Conservation (phyloP, 2,329 filamentous ascomycete species). For the Claviceps sp. region DNA sequence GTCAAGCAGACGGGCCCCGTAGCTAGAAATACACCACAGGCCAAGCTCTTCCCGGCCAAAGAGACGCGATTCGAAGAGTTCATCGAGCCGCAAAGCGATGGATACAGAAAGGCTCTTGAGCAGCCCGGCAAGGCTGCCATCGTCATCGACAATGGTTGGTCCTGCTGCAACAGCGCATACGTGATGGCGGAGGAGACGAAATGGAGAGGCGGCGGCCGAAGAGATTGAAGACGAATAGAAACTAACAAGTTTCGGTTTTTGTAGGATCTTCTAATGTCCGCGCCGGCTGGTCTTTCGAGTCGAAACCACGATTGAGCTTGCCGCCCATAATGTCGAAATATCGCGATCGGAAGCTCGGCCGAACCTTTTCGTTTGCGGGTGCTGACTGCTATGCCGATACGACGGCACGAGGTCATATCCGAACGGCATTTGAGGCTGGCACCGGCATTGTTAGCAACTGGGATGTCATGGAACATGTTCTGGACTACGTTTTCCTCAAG, state of each 20-base stretch:
- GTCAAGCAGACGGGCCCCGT: constrained; percentile 21
- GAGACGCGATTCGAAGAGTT: constrained; percentile 48
- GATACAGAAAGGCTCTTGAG: constrained; percentile 54
- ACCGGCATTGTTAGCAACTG: constrained; percentile 91
- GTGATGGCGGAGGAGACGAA: not conserved
- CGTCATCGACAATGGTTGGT: constrained; percentile 90
- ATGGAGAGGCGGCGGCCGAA: not conserved
- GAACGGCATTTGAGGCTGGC: constrained; percentile 80
- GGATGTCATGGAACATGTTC: constrained; percentile 89
- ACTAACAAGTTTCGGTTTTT: not conserved
- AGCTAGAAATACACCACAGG: constrained; percentile 34
- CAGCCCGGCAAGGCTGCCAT: constrained; percentile 56
- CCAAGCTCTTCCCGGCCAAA: constrained; percentile 46
- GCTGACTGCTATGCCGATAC: constrained; percentile 91
- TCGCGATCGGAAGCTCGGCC: constrained; percentile 82
- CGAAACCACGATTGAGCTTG: constrained; percentile 62
- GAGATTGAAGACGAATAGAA: not conserved
- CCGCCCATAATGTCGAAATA: constrained; percentile 92
- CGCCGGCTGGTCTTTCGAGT: constrained; percentile 92
- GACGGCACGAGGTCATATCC: constrained; percentile 78
- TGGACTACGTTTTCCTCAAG: constrained; percentile 93
- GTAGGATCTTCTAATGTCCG: constrained; percentile 76
- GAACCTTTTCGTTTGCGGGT: constrained; percentile 85
- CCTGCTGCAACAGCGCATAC: constrained; percentile 8
- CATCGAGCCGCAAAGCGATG: constrained; percentile 45